Percentiles rank a stretch among this genome's conserved stretches.
These are phyloP conservation scores for Senna siamea DNA, from an alignment of 306 rosid genomes.

Conservation along the genomic window DNA sequence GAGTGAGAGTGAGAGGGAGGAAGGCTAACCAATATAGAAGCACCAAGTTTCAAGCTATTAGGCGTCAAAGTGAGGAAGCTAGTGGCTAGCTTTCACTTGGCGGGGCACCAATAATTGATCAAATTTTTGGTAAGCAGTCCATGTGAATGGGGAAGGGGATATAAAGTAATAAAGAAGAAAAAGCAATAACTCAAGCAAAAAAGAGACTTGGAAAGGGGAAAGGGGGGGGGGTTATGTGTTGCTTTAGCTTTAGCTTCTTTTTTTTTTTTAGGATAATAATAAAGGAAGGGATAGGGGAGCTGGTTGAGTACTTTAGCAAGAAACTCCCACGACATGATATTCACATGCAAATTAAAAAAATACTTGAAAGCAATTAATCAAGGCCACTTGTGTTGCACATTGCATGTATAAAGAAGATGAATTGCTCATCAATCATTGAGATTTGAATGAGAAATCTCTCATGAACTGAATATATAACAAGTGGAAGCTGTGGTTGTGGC, in stretches of 20 bases:
- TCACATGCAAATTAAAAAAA: background rate
- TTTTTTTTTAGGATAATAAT: background rate
- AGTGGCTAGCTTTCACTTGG: slow-evolving; percentile 36
- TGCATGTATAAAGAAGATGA: background rate
- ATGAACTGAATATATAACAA: background rate
- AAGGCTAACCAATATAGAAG: slow-evolving; percentile 18
- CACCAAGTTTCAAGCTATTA: slow-evolving; percentile 9
- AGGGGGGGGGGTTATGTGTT: no score
- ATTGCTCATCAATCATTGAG: background rate
- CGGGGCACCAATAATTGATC: slow-evolving; percentile 37
- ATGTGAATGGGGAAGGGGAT: slow-evolving; percentile 44
- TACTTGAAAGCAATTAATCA: no score
- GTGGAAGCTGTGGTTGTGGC: background rate
- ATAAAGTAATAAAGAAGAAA: slow-evolving; percentile 35
- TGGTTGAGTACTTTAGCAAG: background rate
- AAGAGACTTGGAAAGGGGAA: background rate
- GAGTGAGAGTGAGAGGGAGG: background rate
- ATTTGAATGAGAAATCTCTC: background rate
- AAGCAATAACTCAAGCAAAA: background rate
- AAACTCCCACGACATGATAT: background rate
- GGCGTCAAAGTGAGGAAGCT: background rate
- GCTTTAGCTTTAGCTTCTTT: slow-evolving; percentile 4
- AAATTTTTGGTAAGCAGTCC: slow-evolving; percentile 35
- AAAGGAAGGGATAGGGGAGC: background rate
- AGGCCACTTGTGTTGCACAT: background rate